These are phyloP conservation scores for Pilasporangium apinafurcum DNA, from an alignment of 352 stramenopile species.

Conservation along the genomic window DNA sequence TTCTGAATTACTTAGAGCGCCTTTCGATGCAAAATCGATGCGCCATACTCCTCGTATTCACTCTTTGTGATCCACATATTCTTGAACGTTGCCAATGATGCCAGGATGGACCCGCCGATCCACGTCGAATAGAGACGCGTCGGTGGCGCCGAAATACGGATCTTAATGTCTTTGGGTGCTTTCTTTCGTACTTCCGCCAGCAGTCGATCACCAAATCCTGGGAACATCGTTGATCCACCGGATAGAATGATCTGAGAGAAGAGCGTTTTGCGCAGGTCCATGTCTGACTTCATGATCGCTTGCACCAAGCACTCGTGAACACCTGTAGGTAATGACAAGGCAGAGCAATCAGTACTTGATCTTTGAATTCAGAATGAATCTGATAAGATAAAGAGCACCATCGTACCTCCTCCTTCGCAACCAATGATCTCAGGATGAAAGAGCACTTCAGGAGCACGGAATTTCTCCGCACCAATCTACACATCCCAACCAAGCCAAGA, in stretches of 20 bases:
- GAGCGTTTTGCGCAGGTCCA: constrained; percentile 93
- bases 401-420: constrained; percentile 39
- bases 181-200: constrained; percentile 91
- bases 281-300: constrained; percentile 96
- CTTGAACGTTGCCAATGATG: constrained; percentile 96
- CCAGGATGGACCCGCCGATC: constrained; percentile 97
- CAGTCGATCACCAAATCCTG: constrained; percentile 93
- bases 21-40: constrained; percentile 96
- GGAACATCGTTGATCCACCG: constrained; percentile 93
- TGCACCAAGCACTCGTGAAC: constrained; percentile 87
- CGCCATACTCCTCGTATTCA: constrained; percentile 97
- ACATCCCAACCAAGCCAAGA: background rate
- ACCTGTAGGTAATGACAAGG: constrained; percentile 17
- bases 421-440: constrained; percentile 83
- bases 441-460: constrained; percentile 73
- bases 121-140: constrained; percentile 95
- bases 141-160: constrained; percentile 94
- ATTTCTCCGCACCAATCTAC: constrained; percentile 76
- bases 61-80: constrained; percentile 99
- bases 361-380: too few relatives aligned
- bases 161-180: constrained; percentile 90
- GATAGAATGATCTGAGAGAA: constrained; percentile 92
- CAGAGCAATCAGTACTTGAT: background rate
- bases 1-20: too few relatives aligned
- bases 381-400: background rate